Conservation (phyloP, 2,329 filamentous ascomycete genomes). For the Epichloe typhina region DNA sequence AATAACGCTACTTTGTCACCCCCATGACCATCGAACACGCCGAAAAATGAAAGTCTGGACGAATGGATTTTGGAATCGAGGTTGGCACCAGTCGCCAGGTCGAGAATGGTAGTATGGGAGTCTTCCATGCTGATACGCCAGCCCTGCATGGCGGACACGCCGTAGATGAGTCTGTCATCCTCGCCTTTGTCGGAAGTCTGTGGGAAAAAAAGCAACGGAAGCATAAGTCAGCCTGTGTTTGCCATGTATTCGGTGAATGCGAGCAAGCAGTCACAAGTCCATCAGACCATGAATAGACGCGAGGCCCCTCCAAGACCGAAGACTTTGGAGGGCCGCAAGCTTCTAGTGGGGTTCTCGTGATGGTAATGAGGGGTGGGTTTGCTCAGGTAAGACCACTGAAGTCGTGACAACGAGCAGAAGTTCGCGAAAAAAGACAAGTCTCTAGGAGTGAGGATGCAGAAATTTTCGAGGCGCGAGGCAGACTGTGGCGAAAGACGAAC, state of each 20-base stretch:
- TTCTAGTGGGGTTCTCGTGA: conserved; percentile 2
- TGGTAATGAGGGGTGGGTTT: conserved; percentile 1
- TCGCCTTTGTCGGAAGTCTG: conserved; percentile 81
- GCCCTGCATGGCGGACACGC: conserved; percentile 97
- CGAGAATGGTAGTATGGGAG: conserved; percentile 78
- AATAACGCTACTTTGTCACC: conserved; percentile 94
- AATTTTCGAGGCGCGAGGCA: not conserved
- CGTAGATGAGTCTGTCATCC: conserved; percentile 87
- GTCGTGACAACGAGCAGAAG: not conserved
- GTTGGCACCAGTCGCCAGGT: conserved; percentile 51
- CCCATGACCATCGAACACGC: conserved; percentile 94
- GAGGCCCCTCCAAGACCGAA: conserved; percentile 1
- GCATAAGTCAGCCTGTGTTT: conserved; percentile 13
- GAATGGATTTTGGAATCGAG: conserved; percentile 49
- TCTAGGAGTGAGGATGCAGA: not conserved
- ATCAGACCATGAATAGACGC: not conserved
- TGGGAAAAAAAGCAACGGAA: not conserved
- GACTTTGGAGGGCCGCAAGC: not conserved
- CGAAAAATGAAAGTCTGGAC: conserved; percentile 83
- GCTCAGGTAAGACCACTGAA: not conserved
- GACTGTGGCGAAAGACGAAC: conserved; percentile 32
- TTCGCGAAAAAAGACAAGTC: not conserved
- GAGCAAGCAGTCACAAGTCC: too few species aligned
- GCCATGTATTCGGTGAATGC: not conserved
- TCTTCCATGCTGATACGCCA: conserved; percentile 99